phyloP scores from a whole-genome alignment of 768 basidiomycete species.

The Gelatoporia subvermispora region DNA sequence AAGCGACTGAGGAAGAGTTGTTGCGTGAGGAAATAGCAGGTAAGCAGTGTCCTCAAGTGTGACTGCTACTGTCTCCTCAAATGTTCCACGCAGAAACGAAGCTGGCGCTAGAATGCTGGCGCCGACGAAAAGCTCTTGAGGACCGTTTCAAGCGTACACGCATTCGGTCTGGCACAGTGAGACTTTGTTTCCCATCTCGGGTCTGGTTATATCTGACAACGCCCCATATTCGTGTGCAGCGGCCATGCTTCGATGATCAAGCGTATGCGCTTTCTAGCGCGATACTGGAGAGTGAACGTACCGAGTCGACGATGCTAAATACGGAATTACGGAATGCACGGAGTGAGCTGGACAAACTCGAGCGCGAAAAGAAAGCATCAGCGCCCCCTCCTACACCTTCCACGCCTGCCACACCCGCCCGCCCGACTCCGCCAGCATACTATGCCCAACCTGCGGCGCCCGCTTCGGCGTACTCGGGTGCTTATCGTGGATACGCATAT shows the following conservation, averaged over 20 bases:
- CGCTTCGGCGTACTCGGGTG: constrained; percentile 17
- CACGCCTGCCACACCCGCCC: constrained; percentile 9
- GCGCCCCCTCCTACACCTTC: constrained; percentile 15
- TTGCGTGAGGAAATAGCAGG: constrained; percentile 48
- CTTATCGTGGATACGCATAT: constrained; percentile 22
- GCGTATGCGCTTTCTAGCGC: constrained; percentile 59
- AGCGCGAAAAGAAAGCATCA: constrained; percentile 60
- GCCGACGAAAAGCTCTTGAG: constrained; percentile 49
- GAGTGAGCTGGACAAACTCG: constrained; percentile 60
- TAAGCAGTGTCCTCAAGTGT: constrained; percentile 22
- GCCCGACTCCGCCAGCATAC: constrained; percentile 10
- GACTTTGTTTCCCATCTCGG: constrained; percentile 15
- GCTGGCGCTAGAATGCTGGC: constrained; percentile 64
- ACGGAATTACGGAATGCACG: constrained; percentile 60
- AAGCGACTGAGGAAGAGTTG: constrained; percentile 40
- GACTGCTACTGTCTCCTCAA: neutral
- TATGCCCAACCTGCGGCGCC: constrained; percentile 29
- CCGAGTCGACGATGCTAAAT: constrained; percentile 51
- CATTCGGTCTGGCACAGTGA: constrained; percentile 53
- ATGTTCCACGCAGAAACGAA: constrained; percentile 50
- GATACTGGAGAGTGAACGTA: constrained; percentile 60
- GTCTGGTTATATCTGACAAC: neutral
- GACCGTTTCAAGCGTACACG: constrained; percentile 53
- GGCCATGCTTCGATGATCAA: constrained; percentile 56
- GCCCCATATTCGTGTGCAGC: constrained; percentile 35